phyloP scores from a whole-genome alignment of 2,329 filamentous ascomycete genomes.

The Colletotrichum cereale region DNA sequence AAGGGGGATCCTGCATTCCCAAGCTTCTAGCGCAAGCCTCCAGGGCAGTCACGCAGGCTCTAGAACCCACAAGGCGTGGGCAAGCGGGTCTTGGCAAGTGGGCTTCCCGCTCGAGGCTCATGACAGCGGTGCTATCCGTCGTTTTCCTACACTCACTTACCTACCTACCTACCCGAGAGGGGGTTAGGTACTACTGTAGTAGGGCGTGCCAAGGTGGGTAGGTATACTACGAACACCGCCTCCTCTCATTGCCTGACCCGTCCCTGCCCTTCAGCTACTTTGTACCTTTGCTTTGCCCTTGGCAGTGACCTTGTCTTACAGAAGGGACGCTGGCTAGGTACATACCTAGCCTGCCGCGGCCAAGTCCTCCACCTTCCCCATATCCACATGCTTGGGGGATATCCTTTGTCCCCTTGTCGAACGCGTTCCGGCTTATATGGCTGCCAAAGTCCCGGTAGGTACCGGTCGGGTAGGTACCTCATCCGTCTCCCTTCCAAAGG shows the following conservation, averaged over 20 bases:
- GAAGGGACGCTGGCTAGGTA: not conserved
- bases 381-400: not conserved
- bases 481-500: not conserved
- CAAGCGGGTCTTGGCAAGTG: not conserved
- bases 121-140: not conserved
- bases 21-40: conserved; percentile 1
- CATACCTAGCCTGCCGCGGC: not conserved
- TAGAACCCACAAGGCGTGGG: too few species aligned
- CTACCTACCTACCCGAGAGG: too few species aligned
- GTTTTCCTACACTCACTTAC: too few species aligned
- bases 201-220: too few species aligned
- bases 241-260: not conserved
- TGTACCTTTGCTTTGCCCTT: not conserved
- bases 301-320: not conserved
- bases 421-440: not conserved
- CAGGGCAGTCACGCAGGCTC: not conserved
- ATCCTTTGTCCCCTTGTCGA: conserved; percentile 7
- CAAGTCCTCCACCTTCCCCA: not conserved
- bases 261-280: not conserved
- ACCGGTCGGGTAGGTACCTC: too few species aligned
- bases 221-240: not conserved
- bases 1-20: not conserved
- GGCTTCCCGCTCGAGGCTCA: too few species aligned
- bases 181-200: too few species aligned
- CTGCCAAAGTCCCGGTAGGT: not conserved